phyloP scores from a whole-genome alignment of 331 rosid genomes.

The Rosa hybrid region DNA sequence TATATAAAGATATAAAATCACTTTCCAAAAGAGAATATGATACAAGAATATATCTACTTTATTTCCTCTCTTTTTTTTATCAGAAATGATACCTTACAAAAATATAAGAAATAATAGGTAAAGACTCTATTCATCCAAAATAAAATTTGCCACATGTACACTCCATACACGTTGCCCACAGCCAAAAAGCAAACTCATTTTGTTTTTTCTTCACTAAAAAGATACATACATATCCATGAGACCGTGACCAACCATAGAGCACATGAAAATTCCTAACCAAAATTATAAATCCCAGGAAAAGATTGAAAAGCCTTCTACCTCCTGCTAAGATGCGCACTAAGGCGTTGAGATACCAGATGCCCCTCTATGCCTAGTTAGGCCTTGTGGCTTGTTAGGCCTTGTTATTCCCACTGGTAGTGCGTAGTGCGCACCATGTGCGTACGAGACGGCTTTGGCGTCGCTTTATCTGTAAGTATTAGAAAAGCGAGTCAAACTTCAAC shows the following conservation, averaged over 20 bases:
- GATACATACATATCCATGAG: not conserved
- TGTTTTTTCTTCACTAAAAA: not conserved
- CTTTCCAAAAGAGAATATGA: not conserved
- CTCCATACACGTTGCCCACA: not conserved
- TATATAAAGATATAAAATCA: not conserved
- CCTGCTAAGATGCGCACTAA: not conserved
- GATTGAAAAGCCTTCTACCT: not conserved
- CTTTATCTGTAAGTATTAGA: not conserved
- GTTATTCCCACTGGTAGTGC: not conserved
- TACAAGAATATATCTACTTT: not conserved
- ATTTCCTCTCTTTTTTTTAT: too few relatives aligned
- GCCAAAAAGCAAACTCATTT: not conserved
- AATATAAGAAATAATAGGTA: not conserved
- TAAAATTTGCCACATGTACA: not conserved
- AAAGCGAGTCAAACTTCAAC: slow-evolving; percentile 11
- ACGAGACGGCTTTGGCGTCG: not conserved
- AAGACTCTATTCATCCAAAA: not conserved
- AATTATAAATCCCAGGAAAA: not conserved
- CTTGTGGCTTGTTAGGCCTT: not conserved
- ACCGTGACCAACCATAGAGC: not conserved
- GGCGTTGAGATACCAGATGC: not conserved
- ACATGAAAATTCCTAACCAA: not conserved
- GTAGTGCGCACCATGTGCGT: not conserved
- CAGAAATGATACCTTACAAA: not conserved
- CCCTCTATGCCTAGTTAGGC: not conserved